Conservation (phyloP, 106 monocot species). For the Dendrobium nobile region DNA sequence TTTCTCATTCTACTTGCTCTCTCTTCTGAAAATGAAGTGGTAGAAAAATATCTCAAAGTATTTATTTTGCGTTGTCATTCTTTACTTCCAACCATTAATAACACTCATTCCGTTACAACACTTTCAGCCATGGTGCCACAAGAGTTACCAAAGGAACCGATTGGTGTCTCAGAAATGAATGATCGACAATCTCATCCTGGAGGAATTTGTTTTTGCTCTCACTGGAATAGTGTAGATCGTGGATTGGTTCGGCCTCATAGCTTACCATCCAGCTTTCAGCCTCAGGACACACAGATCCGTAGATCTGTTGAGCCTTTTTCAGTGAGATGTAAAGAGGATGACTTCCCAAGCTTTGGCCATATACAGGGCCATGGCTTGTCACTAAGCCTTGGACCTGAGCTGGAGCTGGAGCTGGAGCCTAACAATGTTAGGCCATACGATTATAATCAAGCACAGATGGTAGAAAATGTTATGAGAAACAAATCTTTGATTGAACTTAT, state of each 20-base stretch:
- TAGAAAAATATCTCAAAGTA: not conserved
- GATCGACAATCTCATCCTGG: not conserved
- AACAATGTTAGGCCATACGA: slow-evolving; percentile 6
- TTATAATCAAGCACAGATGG: not conserved
- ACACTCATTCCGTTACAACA: not conserved
- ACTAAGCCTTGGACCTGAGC: slow-evolving; percentile 3
- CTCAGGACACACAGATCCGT: not conserved
- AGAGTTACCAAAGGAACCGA: not conserved
- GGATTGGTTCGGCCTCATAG: not conserved
- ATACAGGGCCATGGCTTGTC: slow-evolving; percentile 1
- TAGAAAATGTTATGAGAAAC: not conserved
- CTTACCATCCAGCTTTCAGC: not conserved
- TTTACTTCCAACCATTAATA: not conserved
- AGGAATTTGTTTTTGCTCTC: not conserved
- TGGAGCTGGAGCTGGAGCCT: not conserved
- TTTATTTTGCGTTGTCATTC: not conserved
- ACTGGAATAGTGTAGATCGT: not conserved
- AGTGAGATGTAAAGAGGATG: slow-evolving; percentile 2
- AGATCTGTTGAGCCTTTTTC: not conserved
- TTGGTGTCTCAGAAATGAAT: slow-evolving; percentile 4
- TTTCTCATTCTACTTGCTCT: too few relatives aligned
- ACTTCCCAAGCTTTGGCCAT: slow-evolving; percentile 18
- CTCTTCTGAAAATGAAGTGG: not conserved
- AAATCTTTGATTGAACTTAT: not conserved
- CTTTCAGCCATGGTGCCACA: not conserved